Conservation (phyloP, 1,284 basidiomycete species). For the Mycosarcoma mackinlayi region DNA sequence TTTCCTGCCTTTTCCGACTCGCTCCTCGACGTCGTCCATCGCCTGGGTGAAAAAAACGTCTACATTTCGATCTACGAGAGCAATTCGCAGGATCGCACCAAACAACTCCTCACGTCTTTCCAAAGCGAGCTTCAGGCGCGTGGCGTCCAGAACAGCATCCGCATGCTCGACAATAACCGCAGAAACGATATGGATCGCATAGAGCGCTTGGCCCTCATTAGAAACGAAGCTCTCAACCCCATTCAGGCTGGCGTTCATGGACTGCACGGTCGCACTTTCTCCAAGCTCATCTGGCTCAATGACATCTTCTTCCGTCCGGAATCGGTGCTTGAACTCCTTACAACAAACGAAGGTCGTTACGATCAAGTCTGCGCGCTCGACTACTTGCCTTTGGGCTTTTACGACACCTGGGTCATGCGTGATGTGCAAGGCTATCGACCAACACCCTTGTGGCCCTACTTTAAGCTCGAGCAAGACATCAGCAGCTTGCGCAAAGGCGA, state of each 20-base stretch:
- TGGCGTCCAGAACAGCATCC: conserved; percentile 26
- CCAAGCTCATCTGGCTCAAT: conserved; percentile 56
- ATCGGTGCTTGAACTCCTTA: conserved; percentile 70
- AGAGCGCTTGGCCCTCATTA: conserved; percentile 42
- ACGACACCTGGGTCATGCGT: conserved; percentile 69
- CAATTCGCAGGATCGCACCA: conserved; percentile 71
- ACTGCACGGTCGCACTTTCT: conserved; percentile 33
- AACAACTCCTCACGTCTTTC: conserved; percentile 69
- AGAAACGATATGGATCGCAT: conserved; percentile 49
- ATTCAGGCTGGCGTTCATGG: conserved; percentile 30
- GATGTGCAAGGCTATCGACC: conserved; percentile 65
- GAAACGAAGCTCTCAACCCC: conserved; percentile 53
- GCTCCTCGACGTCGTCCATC: conserved; percentile 36
- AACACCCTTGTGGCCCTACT: conserved; percentile 71
- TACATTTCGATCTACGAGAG: conserved; percentile 74
- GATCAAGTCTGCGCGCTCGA: conserved; percentile 75
- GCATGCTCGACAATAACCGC: conserved; percentile 40
- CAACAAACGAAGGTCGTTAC: conserved; percentile 71
- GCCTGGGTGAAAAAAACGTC: conserved; percentile 72
- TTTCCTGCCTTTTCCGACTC: conserved; percentile 48
- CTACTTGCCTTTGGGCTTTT: conserved; percentile 71
- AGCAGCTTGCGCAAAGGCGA: conserved; percentile 65
- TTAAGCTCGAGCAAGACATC: conserved; percentile 69
- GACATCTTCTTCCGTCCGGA: conserved; percentile 50
- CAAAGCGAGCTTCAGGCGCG: conserved; percentile 63